Conservation (phyloP, 176 grass and related monocot genomes). For the Carex cristatella region DNA sequence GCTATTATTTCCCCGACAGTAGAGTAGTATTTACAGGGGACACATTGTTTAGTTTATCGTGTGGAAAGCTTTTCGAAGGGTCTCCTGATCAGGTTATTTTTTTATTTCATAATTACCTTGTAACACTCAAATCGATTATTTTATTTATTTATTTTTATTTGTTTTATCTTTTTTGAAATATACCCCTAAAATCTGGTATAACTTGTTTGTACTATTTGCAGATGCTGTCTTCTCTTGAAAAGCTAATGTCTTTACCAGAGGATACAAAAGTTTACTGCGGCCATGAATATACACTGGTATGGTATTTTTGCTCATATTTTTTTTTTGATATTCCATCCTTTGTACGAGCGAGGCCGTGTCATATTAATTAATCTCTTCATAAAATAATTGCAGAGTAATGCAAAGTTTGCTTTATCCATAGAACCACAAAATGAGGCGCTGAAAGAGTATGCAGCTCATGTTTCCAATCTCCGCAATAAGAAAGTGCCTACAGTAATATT, state of each 20-base stretch:
- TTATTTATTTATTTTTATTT: slow-evolving; percentile 3
- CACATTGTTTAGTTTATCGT: slow-evolving; percentile 87
- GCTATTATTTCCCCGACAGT: slow-evolving; percentile 85
- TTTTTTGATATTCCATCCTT: neutral
- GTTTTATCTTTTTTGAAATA: neutral
- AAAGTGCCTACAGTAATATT: slow-evolving; percentile 83
- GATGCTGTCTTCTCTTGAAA: slow-evolving; percentile 84
- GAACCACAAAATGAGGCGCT: slow-evolving; percentile 92
- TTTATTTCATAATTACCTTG: neutral
- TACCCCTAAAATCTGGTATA: neutral
- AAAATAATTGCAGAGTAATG: slow-evolving; percentile 61
- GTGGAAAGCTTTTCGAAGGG: slow-evolving; percentile 98
- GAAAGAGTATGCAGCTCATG: slow-evolving; percentile 69
- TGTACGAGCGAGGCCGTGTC: neutral
- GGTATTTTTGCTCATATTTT: slow-evolving; percentile 8
- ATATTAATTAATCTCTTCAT: neutral
- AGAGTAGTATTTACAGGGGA: slow-evolving; percentile 84
- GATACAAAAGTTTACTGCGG: slow-evolving; percentile 85
- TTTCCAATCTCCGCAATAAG: slow-evolving; percentile 56
- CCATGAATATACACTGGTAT: slow-evolving; percentile 96
- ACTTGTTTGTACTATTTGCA: slow-evolving; percentile 35
- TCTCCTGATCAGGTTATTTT: slow-evolving; percentile 68
- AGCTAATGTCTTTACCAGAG: slow-evolving; percentile 77
- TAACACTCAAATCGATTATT: neutral
- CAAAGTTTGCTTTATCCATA: slow-evolving; percentile 82